Evolutionary conservation across 108 stramenopile genomes (phyloP), one percentile per base, ranked within the genome.

Genomic region (Cyclotella atomus): DNA sequence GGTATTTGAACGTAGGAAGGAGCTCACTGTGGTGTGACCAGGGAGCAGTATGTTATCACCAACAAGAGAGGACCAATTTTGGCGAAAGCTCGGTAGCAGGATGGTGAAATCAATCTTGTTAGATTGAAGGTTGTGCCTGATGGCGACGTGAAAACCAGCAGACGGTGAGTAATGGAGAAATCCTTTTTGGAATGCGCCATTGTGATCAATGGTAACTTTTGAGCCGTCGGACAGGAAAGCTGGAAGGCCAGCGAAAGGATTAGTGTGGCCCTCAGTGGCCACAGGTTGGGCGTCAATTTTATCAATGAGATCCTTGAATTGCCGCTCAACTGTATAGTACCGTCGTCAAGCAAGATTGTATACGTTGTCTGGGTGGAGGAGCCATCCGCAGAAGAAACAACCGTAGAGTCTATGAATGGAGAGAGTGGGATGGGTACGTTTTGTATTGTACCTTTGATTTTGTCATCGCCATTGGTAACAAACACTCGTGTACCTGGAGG

Each of bases 131-230:
- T 68, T 52, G 19, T 34, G 50, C 0, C 35, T 16, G 4, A 36
- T 23, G 1, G 23, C 1, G 33, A 68, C 33, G 8, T 54, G 17
- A n/a, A 62, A 62, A 17, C 71, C 71, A 1, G 0, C 3, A 8
- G 4, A 1, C 0, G 0, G 5, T 1, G 16, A n/a, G 14, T 65
- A 49, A 4, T 28, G 5, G 29, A 65, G 44, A 30, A 30, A 65
- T 1, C 52, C 66, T 36, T 68, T 68, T 32, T 68, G 52, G 52
- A 27, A 68, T 10, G 66, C 7, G 19, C 66, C 52, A 19, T 52
- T 23, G 20, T 52, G 52, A 14, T 68, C 66, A 14, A 68, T 2
- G 1, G 66, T 52, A 23, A 65, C 30, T 28, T 49, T 52, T 6
- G 66, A 7, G n/a, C 24, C 27, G 20, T 52, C 16, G 7, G 15